phyloP scores from a whole-genome alignment of 2,329 filamentous ascomycete genomes.

The Trichophyton mentagrophytes region DNA sequence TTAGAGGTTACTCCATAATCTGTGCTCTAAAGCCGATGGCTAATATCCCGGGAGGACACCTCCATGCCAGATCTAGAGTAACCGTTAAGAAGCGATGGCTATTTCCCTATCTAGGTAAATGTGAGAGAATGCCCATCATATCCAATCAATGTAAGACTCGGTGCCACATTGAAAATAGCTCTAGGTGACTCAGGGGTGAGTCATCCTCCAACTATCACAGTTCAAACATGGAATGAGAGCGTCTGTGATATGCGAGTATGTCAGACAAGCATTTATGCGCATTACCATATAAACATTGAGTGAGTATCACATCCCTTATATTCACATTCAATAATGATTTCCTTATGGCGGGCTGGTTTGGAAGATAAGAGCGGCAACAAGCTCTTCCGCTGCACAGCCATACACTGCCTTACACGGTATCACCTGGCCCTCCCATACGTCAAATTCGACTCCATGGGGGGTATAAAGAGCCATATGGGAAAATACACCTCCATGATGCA shows the following conservation, averaged over 20 bases:
- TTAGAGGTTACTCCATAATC: too few species aligned
- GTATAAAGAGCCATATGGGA: conserved; percentile 28
- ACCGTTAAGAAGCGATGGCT: too few species aligned
- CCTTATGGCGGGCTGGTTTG: conserved; percentile 15
- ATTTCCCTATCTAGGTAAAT: too few species aligned
- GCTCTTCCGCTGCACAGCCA: conserved; percentile 22
- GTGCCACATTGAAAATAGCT: background rate
- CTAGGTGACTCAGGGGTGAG: background rate
- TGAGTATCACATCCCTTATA: background rate
- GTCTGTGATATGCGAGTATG: background rate
- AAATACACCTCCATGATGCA: background rate
- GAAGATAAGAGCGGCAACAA: conserved; percentile 28
- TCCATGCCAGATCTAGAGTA: too few species aligned
- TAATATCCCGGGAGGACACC: too few species aligned
- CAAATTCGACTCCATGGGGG: conserved; percentile 16
- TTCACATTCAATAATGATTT: background rate
- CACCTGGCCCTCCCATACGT: conserved; percentile 24
- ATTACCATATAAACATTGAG: background rate
- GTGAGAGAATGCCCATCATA: background rate
- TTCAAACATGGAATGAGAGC: background rate
- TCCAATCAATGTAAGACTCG: background rate
- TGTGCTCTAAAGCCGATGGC: too few species aligned
- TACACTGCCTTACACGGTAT: conserved; percentile 33
- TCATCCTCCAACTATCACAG: background rate
- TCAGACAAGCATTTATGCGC: background rate